Percentiles rank a stretch among this genome's conserved stretches.
Conservation (phyloP, 1,284 basidiomycete genomes). For the Ceratobasidium sp. region DNA sequence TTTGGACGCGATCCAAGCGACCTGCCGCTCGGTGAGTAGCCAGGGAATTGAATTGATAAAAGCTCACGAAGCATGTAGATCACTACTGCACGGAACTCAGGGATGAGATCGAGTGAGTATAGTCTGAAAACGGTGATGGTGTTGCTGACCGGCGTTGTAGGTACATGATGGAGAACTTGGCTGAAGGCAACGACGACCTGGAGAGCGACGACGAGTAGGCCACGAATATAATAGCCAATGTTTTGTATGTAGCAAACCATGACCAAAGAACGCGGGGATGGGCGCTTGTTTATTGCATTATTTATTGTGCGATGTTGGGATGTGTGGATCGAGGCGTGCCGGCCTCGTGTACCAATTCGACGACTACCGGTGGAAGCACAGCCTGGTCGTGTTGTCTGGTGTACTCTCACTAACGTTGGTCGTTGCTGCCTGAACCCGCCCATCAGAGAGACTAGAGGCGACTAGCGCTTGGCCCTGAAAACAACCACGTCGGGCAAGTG, state of each 20-base stretch:
- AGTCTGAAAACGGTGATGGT: background rate
- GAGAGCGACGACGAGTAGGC: slow-evolving; percentile 39
- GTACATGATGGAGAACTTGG: slow-evolving; percentile 76
- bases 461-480: slow-evolving; percentile 5
- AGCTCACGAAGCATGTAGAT: slow-evolving; percentile 55
- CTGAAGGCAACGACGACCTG: slow-evolving; percentile 63
- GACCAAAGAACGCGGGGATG: background rate
- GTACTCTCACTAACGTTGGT: background rate
- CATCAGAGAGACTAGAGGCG: background rate
- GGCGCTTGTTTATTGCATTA: background rate
- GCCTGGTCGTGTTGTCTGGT: background rate
- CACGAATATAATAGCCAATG: background rate
- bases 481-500: background rate
- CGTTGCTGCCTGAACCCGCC: background rate
- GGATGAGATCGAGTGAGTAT: slow-evolving; percentile 78
- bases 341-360: slow-evolving; percentile 22
- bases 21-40: slow-evolving; percentile 67
- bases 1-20: slow-evolving; percentile 53
- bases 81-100: slow-evolving; percentile 83
- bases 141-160: slow-evolving; percentile 51
- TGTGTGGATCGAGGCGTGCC: slow-evolving; percentile 6
- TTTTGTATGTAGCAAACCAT: background rate
- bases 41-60: background rate
- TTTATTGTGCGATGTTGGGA: slow-evolving; percentile 23
- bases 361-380: background rate